Evolutionary conservation across 2,329 filamentous ascomycete species (phyloP), one percentile per base, ranked within the genome.

Genomic region (Curvularia spicifera): DNA sequence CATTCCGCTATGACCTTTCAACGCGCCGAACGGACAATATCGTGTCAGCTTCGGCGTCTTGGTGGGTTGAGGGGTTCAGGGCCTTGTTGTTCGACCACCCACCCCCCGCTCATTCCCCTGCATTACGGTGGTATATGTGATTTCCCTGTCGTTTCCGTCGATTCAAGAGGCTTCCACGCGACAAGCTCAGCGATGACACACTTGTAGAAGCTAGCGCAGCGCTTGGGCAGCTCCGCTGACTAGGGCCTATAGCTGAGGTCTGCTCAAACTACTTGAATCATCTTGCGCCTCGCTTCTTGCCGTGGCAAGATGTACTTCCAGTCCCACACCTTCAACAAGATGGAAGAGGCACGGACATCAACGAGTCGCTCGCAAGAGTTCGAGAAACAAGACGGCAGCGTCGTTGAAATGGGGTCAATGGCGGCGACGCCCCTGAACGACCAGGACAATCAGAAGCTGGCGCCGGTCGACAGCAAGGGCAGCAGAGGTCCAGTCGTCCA

Each of bases 401-500:
- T 66, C 7, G 18, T 65, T n/a, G 68, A 72, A 55, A 63, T 56
- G 40, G 49, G 63, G 4, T n/a, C 29, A 5, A 53, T 64, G 26
- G 53, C 53, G 3, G 63, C 53, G 3, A 63, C 65, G 9, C 60
- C 70, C 1, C 54, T 63, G 5, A 63, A 63, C 22, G 69, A 71
- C 47, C 10, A 55, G 2, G 68, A 71, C 47, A 68, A 70, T 13
- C 52, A 61, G 18, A 28, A 51, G 5, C n/a, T 65, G 53, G 55
- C 52, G 35, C 55, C 57, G 20, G 56, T 46, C 24, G 48, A 56
- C 18, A 65, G 67, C 29, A 31, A 12, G 5, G 26, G 26, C 26
- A 28, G 26, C 46, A 56, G 47, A n/a, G 67, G 59, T 4, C 65
- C 63, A 18, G 57, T 62, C n/a, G 63, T 71, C 9, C 69, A 73